Evolutionary conservation across 139 green algal genomes (phyloP).

Genomic region (Chlamydomonas urium): DNA sequence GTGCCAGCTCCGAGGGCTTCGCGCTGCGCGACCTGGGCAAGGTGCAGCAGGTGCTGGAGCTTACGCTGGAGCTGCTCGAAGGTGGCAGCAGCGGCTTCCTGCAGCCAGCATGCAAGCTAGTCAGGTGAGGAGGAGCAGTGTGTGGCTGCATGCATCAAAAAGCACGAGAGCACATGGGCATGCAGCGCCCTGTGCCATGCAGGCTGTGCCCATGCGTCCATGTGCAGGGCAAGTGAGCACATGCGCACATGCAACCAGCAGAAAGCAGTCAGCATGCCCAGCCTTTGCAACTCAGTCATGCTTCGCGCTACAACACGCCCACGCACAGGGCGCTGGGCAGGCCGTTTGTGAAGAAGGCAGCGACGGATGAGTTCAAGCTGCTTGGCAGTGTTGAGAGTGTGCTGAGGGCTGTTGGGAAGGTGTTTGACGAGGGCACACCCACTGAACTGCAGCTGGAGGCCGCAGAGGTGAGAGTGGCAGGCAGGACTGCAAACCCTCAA

Average conservation of each 20-base stretch:
- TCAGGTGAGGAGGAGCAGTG: constrained; percentile 22
- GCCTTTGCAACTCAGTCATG: background rate
- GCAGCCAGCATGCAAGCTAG: constrained; percentile 24
- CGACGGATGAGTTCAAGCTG: constrained; percentile 29
- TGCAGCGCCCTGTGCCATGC: background rate
- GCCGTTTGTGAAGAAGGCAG: constrained; percentile 18
- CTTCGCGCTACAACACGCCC: background rate
- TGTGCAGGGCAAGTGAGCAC: background rate
- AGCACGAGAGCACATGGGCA: background rate
- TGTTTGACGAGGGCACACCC: background rate
- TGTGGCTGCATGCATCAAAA: background rate
- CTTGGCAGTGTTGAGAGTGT: constrained; percentile 21
- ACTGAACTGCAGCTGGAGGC: constrained; percentile 14
- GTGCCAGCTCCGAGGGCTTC: constrained; percentile 19
- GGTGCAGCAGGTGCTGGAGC: constrained; percentile 36
- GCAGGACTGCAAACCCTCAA: background rate
- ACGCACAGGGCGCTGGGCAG: constrained; percentile 7
- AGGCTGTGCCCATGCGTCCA: background rate
- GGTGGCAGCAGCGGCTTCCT: constrained; percentile 18
- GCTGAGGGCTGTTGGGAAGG: constrained; percentile 8
- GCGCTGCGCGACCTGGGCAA: constrained; percentile 37
- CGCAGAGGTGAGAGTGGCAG: constrained; percentile 17
- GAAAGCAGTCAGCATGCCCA: background rate
- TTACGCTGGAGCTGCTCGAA: constrained; percentile 29
- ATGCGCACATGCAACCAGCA: background rate